phyloP scores from a whole-genome alignment of 192 early-diverging fungal species.

The Backusella westeae region DNA sequence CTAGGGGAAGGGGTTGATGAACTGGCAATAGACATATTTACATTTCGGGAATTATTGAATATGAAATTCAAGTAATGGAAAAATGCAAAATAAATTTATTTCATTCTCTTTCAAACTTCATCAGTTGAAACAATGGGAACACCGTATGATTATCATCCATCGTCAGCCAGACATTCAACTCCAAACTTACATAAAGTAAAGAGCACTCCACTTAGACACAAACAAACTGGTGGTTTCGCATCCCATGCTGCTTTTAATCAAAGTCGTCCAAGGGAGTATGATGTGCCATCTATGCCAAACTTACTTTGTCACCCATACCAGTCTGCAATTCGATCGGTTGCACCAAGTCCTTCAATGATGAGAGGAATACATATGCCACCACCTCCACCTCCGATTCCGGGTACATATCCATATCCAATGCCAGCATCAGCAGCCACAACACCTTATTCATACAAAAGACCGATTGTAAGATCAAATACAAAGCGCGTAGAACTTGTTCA shows the following conservation, averaged over 20 bases:
- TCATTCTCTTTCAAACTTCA: background rate
- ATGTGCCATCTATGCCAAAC: background rate
- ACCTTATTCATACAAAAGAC: background rate
- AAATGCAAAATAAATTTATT: background rate
- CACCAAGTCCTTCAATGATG: background rate
- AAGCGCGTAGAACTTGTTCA: conserved; percentile 61
- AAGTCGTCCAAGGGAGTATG: background rate
- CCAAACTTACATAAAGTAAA: background rate
- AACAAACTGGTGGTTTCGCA: background rate
- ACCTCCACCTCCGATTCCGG: background rate
- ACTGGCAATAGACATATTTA: background rate
- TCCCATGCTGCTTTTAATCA: background rate
- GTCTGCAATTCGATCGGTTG: background rate
- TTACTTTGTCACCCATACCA: conserved; percentile 2
- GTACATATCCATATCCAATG: background rate
- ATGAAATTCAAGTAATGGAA: background rate
- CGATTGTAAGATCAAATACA: conserved; percentile 18
- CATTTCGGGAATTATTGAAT: conserved; percentile 7
- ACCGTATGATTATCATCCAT: background rate
- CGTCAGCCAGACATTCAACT: background rate
- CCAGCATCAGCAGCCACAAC: background rate
- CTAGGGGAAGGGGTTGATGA: background rate
- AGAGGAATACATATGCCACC: background rate
- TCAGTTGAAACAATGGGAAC: background rate
- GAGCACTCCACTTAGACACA: background rate